Base-by-base conservation (phyloP, 2,329 filamentous ascomycete genomes). In the Colletotrichum lindemuthianum region DNA sequence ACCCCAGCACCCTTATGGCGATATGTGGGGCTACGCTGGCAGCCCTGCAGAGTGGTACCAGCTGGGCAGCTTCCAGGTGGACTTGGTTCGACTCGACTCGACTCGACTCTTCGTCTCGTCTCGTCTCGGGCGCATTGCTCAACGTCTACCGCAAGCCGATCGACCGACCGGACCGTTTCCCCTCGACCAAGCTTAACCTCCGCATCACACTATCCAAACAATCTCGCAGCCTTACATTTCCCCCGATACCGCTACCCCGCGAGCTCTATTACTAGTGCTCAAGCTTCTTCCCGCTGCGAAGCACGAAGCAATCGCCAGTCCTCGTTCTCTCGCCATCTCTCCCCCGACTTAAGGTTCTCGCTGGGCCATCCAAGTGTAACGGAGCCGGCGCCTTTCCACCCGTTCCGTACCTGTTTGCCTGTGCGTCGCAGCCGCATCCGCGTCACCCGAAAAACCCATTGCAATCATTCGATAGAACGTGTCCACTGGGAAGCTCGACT, bases 351-450 rank as follows among this genome's bases (percentile, higher is more conserved):
- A n/a, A n/a, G n/a, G n/a, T n/a, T 43, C 63, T 60, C 39, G 50
- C 54, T 47, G 49, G 40, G 40, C 54, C 57, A 63, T 63, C 66
- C 63, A 66, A 59, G 66, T 66, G 63, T 64, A 66, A 67, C 66
- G 58, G 58, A 45, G 59, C 58, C 45, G 51, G 51, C 51, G 45
- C 44, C 44, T 52, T 53, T 32, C 63, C 39, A 41, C 41, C 40
- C 63, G 40, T 49, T 48, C 44, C 50, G 44, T 58, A 40, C 33
- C 34, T 44, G 60, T 44, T 59, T 67, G 53, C 54, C 54, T 64
- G 57, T 60, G 53, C 55, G 37, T 63, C 63, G 58, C 63, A 63
- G 51, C 44, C 54, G 51, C 48, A 41, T 32, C 44, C 54, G 51
- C 48, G 37, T 32, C 15, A 41, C 37, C 47, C 55, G 39, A 51